These are phyloP conservation scores for Salix exigua DNA, from an alignment of 345 rosid genomes.

Conservation along the genomic window DNA sequence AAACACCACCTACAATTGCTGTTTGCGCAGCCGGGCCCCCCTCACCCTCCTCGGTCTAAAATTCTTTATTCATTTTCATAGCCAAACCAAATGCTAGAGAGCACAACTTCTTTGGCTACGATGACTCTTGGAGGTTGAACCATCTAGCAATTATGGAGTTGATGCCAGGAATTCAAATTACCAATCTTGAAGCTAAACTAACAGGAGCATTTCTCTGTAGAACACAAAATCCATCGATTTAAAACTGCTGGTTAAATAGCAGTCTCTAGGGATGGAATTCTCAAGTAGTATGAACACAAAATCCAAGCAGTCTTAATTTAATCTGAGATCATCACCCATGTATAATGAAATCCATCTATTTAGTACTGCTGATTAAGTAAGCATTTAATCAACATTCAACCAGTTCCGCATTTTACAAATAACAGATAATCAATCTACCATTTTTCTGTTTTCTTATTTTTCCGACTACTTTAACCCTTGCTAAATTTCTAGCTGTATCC, in stretches of 20 bases:
- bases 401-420: constrained; percentile 3
- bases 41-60: not conserved
- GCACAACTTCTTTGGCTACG: not conserved
- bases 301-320: not conserved
- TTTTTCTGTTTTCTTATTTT: not conserved
- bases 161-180: not conserved
- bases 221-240: not conserved
- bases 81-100: not conserved
- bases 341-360: not conserved
- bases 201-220: not conserved
- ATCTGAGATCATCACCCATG: constrained; percentile 4
- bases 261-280: no score
- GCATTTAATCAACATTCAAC: constrained; percentile 30
- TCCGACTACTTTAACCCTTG: not conserved
- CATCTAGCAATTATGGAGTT: not conserved
- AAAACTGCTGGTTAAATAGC: no score
- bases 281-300: not conserved
- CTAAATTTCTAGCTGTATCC: constrained; percentile 79
- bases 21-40: not conserved
- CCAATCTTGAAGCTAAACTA: not conserved
- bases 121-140: not conserved
- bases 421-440: not conserved
- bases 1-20: no score
- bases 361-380: constrained; percentile 26
- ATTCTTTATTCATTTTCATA: not conserved